Base-by-base conservation (phyloP, 176 grass and related monocot genomes). In the Musa troglodytarum region DNA sequence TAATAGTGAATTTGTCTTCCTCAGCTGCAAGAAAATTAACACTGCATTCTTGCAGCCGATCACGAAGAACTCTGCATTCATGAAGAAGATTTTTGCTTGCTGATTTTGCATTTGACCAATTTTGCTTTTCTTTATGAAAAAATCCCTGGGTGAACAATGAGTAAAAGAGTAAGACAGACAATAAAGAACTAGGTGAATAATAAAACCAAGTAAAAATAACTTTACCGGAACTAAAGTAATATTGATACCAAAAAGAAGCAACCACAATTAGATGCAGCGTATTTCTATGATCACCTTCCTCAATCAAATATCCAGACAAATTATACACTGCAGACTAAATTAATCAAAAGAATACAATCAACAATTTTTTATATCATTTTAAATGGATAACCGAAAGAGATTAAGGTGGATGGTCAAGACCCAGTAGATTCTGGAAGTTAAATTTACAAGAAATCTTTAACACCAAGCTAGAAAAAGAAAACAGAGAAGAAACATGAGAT, bases 41-140 rank as follows among this genome's bases (percentile, higher is more conserved):
- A 77, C 82, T 85, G 65, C 90, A 94, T 83, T 99, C 91, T 24
- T 88, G 86, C 71, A 99, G 83, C 61, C 91, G 88, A 78, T 89
- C 86, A 53, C 71, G 82, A 62, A 94, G 88, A 68, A 87, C 52
- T 85, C 69, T 79, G 71, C 95, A 99, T 82, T 99, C 95, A 0
- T 79, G 82, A 76, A 99, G 88, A 87, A 94, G 63, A 76, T 87
- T 94, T 77, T 73, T 79, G 75, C 73, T 78, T 25, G 88, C 86
- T 61, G 76, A 74, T 77, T 82, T 92, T 63, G 53, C 71, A 53
- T 77, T 71, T 63, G 77, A 57, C 78, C 84, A 86, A 56, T 62
- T 79, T 63, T 84, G 88, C n/a, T 80, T 92, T 54, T 88, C 84
- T 69, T 77, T 81, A 23, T 82, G 82, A 76, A 94, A 76, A 80